Evolutionary conservation across 257 asterid species (phyloP).

Genomic region (Solanum chmielewskii): DNA sequence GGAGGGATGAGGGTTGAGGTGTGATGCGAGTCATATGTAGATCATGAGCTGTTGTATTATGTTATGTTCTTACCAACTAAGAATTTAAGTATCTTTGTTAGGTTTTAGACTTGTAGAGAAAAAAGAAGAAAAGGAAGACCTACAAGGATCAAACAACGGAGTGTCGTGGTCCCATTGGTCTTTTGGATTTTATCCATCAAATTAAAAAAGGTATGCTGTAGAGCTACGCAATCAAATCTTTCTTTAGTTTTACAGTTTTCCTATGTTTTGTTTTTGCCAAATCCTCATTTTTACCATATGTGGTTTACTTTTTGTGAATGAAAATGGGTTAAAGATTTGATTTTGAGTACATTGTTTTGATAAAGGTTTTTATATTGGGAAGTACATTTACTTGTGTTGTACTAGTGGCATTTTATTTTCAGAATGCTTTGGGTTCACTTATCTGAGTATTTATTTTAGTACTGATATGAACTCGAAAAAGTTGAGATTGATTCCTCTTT

Average conservation of each 20-base stretch:
- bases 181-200: background rate
- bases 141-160: background rate
- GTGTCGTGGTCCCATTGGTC: background rate
- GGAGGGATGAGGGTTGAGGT: background rate
- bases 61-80: conserved; percentile 15
- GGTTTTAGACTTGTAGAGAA: conserved; percentile 1
- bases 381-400: background rate
- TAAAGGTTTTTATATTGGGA: background rate
- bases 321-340: background rate
- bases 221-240: background rate
- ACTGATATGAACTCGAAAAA: background rate
- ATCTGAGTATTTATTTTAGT: background rate
- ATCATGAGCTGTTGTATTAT: background rate
- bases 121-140: background rate
- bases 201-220: background rate
- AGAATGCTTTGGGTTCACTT: background rate
- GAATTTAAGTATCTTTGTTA: conserved; percentile 19
- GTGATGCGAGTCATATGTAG: conserved; percentile 4
- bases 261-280: background rate
- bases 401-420: background rate
- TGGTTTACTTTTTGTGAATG: background rate
- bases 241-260: background rate
- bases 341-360: background rate
- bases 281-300: conserved; percentile 5
- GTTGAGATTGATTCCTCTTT: background rate